A percentile compares a stretch with the other conserved stretches of the same genome.
phyloP scores from a whole-genome alignment of 2,329 filamentous ascomycete genomes.

The Pseudogymnoascus sp. region DNA sequence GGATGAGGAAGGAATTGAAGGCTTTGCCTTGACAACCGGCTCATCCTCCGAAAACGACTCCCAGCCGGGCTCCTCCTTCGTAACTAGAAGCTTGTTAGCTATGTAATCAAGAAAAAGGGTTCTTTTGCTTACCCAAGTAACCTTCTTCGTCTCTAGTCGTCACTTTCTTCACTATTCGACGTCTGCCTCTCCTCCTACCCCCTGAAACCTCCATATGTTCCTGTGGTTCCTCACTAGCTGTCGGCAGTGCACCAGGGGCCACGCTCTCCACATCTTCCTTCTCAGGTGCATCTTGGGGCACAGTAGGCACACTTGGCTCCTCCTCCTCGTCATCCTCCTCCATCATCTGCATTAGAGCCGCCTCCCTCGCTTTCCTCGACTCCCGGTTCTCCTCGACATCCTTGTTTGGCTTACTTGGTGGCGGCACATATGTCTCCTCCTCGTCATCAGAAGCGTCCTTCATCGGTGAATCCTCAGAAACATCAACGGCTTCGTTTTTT shows the following conservation, averaged over 20 bases:
- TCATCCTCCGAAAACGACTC: constrained; percentile 93
- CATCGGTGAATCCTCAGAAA: constrained; percentile 35
- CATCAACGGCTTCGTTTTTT: constrained; percentile 32
- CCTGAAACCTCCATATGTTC: constrained; percentile 43
- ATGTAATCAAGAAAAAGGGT: constrained; percentile 11
- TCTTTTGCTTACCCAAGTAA: constrained; percentile 61
- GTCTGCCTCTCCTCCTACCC: constrained; percentile 64
- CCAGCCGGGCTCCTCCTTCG: constrained; percentile 75
- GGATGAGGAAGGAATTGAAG: constrained; percentile 28
- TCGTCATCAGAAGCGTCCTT: constrained; percentile 23
- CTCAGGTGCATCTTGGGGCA: background rate
- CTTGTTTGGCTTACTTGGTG: constrained; percentile 28
- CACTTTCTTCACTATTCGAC: constrained; percentile 80
- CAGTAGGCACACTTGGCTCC: constrained; percentile 13
- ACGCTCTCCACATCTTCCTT: constrained; percentile 13
- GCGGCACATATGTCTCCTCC: constrained; percentile 35
- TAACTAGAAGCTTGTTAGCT: constrained; percentile 47
- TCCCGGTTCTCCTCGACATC: constrained; percentile 28
- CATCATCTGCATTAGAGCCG: constrained; percentile 65
- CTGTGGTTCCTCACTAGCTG: constrained; percentile 37
- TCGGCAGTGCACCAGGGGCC: background rate
- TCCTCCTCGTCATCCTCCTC: constrained; percentile 54
- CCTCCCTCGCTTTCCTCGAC: constrained; percentile 53
- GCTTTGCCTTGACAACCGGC: constrained; percentile 46
- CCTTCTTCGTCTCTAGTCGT: constrained; percentile 81